A percentile compares a stretch with the other conserved stretches of the same genome.
These are phyloP conservation scores for Nephelium lappaceum DNA, from an alignment of 345 rosid genomes.

Conservation along the genomic window DNA sequence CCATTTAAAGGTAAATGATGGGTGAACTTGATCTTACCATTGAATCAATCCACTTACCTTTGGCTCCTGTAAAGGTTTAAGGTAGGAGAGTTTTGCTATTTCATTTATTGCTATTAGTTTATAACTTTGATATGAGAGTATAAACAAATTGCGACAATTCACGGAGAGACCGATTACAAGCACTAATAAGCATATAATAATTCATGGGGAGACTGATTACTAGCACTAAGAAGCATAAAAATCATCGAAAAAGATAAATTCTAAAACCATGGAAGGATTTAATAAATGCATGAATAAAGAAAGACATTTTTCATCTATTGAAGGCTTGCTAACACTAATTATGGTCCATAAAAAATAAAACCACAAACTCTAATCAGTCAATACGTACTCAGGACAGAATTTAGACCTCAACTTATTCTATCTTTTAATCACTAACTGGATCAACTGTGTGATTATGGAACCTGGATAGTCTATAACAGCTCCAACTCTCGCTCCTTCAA, in stretches of 20 bases:
- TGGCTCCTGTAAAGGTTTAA: too few relatives aligned
- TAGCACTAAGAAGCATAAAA: background rate
- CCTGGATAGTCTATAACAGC: conserved; percentile 14
- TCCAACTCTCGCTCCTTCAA: conserved; percentile 4
- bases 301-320: background rate
- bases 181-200: too few relatives aligned
- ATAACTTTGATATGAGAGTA: too few relatives aligned
- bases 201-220: too few relatives aligned
- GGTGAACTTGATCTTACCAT: too few relatives aligned
- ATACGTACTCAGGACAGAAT: conserved; percentile 12
- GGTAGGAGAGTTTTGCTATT: too few relatives aligned
- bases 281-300: conserved; percentile 6
- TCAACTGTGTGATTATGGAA: conserved; percentile 9
- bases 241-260: background rate
- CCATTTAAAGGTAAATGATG: too few relatives aligned
- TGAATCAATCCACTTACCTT: too few relatives aligned
- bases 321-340: background rate
- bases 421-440: conserved; percentile 16
- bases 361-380: conserved; percentile 7
- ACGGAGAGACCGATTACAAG: too few relatives aligned
- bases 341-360: conserved; percentile 17
- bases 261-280: background rate
- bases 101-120: background rate
- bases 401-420: conserved; percentile 29
- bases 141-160: too few relatives aligned